Conservation (phyloP, 2,329 filamentous ascomycete genomes). For the Acephala macrosclerotiorum region DNA sequence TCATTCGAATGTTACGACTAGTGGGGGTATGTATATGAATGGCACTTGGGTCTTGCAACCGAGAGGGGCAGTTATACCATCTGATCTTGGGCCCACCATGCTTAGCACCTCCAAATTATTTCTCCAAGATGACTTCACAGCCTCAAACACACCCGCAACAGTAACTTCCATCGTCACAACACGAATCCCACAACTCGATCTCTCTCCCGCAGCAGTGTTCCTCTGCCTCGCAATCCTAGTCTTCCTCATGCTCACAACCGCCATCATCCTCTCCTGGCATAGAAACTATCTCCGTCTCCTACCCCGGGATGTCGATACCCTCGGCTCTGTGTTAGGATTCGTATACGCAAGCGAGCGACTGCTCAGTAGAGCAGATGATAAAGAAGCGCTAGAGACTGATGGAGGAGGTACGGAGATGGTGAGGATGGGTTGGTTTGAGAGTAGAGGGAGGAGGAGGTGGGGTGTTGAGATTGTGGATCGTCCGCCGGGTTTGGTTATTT, state of each 20-base stretch:
- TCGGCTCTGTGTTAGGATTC: conserved; percentile 25
- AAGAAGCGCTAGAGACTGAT: not conserved
- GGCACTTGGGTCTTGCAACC: conserved; percentile 24
- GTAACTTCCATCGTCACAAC: conserved; percentile 2
- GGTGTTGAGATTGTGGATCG: conserved; percentile 25
- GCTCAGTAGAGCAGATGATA: not conserved
- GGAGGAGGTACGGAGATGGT: not conserved
- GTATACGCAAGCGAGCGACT: conserved; percentile 27
- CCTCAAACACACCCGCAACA: conserved; percentile 9
- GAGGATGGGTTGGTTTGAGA: conserved; percentile 20
- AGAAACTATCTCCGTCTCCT: conserved; percentile 16
- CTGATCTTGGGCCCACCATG: conserved; percentile 20
- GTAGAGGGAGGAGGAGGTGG: conserved; percentile 18
- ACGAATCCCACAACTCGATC: conserved; percentile 17
- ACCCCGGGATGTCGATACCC: conserved; percentile 28
- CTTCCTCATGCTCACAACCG: conserved; percentile 16
- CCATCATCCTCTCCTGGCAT: conserved; percentile 10
- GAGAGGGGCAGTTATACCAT: conserved; percentile 7
- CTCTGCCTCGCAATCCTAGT: conserved; percentile 22
- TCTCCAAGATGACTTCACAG: conserved; percentile 15
- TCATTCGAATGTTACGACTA: conserved; percentile 6
- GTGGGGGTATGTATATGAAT: conserved; percentile 20
- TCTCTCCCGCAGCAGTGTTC: conserved; percentile 20
- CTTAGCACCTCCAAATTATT: not conserved
- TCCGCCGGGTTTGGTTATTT: not conserved